Evolutionary conservation across 2,329 filamentous ascomycete species (phyloP).

Genomic region (Claviceps pazoutovae): DNA sequence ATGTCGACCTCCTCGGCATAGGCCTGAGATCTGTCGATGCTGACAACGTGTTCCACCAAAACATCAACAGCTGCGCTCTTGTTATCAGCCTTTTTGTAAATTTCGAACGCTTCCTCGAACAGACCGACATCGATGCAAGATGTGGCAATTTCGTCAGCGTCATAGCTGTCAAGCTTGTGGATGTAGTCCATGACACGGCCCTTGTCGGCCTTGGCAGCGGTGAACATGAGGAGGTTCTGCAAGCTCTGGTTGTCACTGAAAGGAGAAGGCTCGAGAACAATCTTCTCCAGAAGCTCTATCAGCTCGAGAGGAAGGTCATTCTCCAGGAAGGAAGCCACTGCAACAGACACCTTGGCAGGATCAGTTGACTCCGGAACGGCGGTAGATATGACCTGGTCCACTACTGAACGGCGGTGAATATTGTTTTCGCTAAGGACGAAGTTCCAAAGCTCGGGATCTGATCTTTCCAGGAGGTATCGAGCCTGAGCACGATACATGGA

Average conservation of each 20-base stretch:
- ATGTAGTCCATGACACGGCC: slow-evolving; percentile 92
- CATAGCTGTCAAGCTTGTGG: slow-evolving; percentile 77
- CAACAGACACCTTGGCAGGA: slow-evolving; percentile 86
- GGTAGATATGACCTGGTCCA: slow-evolving; percentile 92
- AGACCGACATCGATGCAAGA: slow-evolving; percentile 92
- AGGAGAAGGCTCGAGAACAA: slow-evolving; percentile 95
- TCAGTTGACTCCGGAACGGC: slow-evolving; percentile 88
- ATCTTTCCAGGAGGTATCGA: slow-evolving; percentile 81
- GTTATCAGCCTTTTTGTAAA: slow-evolving; percentile 95
- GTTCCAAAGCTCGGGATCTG: slow-evolving; percentile 80
- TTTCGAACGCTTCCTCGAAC: slow-evolving; percentile 93
- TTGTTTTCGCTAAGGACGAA: slow-evolving; percentile 96
- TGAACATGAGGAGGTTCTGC: slow-evolving; percentile 92
- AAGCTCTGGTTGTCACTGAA: slow-evolving; percentile 96
- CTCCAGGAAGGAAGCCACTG: slow-evolving; percentile 83
- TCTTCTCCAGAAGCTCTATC: slow-evolving; percentile 97
- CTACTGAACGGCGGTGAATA: slow-evolving; percentile 78
- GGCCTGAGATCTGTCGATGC: slow-evolving; percentile 90
- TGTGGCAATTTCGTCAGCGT: slow-evolving; percentile 79
- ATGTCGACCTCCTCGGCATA: slow-evolving; percentile 91
- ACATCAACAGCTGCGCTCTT: slow-evolving; percentile 79
- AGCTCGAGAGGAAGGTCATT: slow-evolving; percentile 86
- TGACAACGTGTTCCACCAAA: slow-evolving; percentile 90
- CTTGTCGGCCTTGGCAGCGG: slow-evolving; percentile 93
- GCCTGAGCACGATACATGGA: slow-evolving; percentile 99